Conservation (phyloP, 2,329 filamentous ascomycete species). For the Balansia obtecta region DNA sequence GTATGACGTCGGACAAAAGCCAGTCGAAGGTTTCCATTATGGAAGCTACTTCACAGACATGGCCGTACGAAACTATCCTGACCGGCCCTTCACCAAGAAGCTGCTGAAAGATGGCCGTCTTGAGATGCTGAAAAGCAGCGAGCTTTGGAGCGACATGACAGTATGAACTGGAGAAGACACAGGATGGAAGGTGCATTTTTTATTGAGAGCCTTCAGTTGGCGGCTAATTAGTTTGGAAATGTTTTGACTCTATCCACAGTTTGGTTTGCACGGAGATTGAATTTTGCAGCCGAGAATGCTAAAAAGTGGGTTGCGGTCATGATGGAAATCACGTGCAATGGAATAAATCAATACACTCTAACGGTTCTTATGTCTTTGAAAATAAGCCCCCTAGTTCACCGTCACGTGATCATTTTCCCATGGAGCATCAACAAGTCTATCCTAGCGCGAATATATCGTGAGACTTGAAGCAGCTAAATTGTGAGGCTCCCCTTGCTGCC, state of each 20-base stretch:
- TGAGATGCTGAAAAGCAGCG: conserved; percentile 9
- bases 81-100: conserved; percentile 29
- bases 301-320: neutral
- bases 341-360: too few relatives aligned
- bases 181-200: too few relatives aligned
- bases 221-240: too few relatives aligned
- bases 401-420: too few relatives aligned
- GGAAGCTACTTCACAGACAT: conserved; percentile 41
- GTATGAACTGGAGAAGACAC: neutral
- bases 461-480: too few relatives aligned
- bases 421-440: too few relatives aligned
- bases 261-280: neutral
- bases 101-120: conserved; percentile 18
- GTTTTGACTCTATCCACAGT: neutral
- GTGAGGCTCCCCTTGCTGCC: too few relatives aligned
- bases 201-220: too few relatives aligned
- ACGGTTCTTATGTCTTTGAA: too few relatives aligned
- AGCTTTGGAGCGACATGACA: conserved; percentile 14
- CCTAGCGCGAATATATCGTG: too few relatives aligned
- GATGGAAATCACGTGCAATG: too few relatives aligned
- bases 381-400: too few relatives aligned
- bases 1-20: conserved; percentile 20
- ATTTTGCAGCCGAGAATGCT: neutral
- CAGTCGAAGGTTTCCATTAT: conserved; percentile 31
- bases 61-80: conserved; percentile 36